A percentile compares a stretch with the other conserved stretches of the same genome.
Conservation (phyloP, 495 filamentous ascomycete species). For the Letharia lupina region DNA sequence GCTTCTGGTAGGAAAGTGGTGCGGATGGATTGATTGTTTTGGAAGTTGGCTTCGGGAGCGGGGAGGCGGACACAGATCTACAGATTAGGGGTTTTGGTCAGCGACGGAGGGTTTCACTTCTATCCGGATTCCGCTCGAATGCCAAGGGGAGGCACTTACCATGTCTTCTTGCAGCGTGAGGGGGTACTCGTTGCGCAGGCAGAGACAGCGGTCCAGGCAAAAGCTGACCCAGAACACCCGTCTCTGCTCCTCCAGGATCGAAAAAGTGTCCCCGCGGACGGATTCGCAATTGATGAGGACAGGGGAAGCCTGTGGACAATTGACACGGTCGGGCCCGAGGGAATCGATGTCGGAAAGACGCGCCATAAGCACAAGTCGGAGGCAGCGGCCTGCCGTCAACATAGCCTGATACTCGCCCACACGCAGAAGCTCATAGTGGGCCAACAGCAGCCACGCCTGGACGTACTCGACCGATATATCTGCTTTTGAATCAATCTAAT, state of each 20-base stretch:
- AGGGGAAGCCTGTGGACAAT: too few species aligned
- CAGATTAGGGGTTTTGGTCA: background rate
- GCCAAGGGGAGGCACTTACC: conserved; percentile 28
- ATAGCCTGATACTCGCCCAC: conserved; percentile 40
- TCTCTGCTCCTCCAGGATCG: conserved; percentile 41
- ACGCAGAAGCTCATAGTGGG: conserved; percentile 45
- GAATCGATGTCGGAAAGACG: conserved; percentile 43
- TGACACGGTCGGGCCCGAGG: conserved; percentile 5
- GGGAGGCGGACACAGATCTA: conserved; percentile 37
- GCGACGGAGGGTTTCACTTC: too few species aligned
- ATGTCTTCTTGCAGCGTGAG: conserved; percentile 44
- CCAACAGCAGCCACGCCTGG: conserved; percentile 48
- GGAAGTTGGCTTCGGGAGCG: conserved; percentile 42
- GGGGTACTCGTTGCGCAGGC: conserved; percentile 38
- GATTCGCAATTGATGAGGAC: conserved; percentile 21
- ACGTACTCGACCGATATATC: conserved; percentile 22
- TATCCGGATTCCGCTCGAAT: too few species aligned
- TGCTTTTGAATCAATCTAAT: too few species aligned
- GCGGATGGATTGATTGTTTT: conserved; percentile 38
- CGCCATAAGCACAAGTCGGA: conserved; percentile 44
- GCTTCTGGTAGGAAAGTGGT: conserved; percentile 39
- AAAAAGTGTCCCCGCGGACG: conserved; percentile 26
- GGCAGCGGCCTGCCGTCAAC: conserved; percentile 47
- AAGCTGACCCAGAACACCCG: conserved; percentile 51
- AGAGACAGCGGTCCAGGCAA: conserved; percentile 45